Base-by-base conservation (phyloP, 2,329 filamentous ascomycete species). In the Lomentospora prolificans region DNA sequence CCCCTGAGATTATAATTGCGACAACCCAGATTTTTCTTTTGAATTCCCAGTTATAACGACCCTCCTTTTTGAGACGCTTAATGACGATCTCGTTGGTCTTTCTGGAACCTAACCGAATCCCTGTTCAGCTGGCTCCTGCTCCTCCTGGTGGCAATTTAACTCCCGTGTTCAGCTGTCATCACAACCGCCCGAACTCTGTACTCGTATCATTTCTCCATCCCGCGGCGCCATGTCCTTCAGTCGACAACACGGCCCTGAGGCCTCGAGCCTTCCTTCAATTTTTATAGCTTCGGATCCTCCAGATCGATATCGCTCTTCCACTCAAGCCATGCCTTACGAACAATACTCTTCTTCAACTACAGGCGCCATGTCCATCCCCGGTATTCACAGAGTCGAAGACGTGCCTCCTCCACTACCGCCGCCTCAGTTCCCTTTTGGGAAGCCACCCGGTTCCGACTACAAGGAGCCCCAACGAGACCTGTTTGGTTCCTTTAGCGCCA, bases 371-470 rank as follows among this genome's bases (percentile, higher is more conserved):
- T 55, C 58, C 39, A 60, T 60, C 17, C 59, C 59, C 4, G 53
- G 55, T 24, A 31, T 41, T 30, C 44, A 51, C 36, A 53, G 55
- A 51, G 52, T 50, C 25, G 52, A 57, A 19, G 31, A 55, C 8
- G 58, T 58, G 5, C 59, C 59, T 19, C 59, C 58, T 30, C 56
- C 59, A 17, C 51, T 59, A 39, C 59, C 59, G 19, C 59, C 59
- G 19, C 59, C 58, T 14, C 46, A 28, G 3, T 55, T 55, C 28
- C 53, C 53, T 22, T 48, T 55, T 31, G 57, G 55, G 28, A 54
- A 57, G 31, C 59, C 57, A 4, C 48, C 57, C 41, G 56, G 46
- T 31, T 57, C 46, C 14, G 52, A 55, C 27, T 55, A 41, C 44
- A 55, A 28, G 30, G 44, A 51, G 24, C 55, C 44, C 36, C 53